These are phyloP conservation scores for Fusarium proliferatum DNA, from an alignment of 2,329 filamentous ascomycete genomes.

Conservation along the genomic window DNA sequence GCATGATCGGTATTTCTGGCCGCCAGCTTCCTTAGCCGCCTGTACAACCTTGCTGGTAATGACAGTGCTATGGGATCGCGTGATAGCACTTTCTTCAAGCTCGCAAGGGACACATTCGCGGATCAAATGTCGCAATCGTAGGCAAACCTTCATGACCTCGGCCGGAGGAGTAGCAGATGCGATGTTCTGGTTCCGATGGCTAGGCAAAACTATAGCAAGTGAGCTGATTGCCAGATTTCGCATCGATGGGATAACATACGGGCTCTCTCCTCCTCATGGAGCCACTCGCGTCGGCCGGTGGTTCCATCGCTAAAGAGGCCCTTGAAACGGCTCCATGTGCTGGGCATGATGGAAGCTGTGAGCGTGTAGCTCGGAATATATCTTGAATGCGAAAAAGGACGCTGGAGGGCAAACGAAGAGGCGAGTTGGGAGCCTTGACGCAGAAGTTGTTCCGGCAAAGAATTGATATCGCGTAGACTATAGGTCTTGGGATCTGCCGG, in stretches of 20 bases:
- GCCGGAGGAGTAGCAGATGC: conserved; percentile 77
- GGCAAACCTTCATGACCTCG: conserved; percentile 88
- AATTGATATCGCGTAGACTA: conserved; percentile 1
- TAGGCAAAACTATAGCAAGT: conserved; percentile 69
- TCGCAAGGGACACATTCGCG: conserved; percentile 93
- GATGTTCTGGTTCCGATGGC: conserved; percentile 66
- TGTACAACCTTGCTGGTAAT: conserved; percentile 83
- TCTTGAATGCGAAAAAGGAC: background rate
- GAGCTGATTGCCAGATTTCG: background rate
- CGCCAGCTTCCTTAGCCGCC: conserved; percentile 85
- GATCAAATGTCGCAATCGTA: conserved; percentile 90
- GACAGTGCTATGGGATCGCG: conserved; percentile 82
- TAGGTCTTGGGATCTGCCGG: conserved; percentile 8
- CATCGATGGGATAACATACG: conserved; percentile 50
- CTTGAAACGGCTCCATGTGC: conserved; percentile 48
- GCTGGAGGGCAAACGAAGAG: background rate
- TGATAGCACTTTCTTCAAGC: conserved; percentile 79
- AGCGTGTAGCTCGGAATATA: conserved; percentile 4
- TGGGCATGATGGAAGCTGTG: conserved; percentile 31
- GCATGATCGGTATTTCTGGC: conserved; percentile 77
- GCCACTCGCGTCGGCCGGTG: conserved; percentile 48
- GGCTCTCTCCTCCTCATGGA: conserved; percentile 58
- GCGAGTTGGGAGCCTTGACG: background rate
- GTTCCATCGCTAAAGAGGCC: conserved; percentile 45
- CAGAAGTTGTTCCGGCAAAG: background rate